Evolutionary conservation across 2,329 filamentous ascomycete genomes (phyloP), one percentile per base, ranked within the genome.

Genomic region (Diaporthe sp.): DNA sequence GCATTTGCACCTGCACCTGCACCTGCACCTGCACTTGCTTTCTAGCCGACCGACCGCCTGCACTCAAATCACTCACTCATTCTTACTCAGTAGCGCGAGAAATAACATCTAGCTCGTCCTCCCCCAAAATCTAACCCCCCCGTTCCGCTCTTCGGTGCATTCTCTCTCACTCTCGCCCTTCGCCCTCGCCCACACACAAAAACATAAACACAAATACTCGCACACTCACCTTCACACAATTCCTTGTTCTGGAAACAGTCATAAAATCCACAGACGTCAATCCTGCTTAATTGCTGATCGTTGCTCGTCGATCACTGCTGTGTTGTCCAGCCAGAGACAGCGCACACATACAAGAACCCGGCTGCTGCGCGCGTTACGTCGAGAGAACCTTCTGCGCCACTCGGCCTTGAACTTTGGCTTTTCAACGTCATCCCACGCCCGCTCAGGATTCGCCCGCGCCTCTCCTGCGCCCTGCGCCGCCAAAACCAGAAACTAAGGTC

Each of bases 381-480:
- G 54, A 50, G 58, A 64, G 19, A 22, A 25, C 45, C 40, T 67
- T 54, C 69, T 72, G 60, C 69, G 58, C 69, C 57, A 72, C 58
- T 33, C 57, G 40, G 40, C 61, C 30, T 40, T 71, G 28, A n/a
- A 38, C 42, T 50, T 33, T 55, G 57, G 52, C 22, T 25, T 13
- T 60, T 72, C 33, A 75, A 75, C 73, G 73, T 75, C 73, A 75
- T 68, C 52, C 17, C 8, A 47, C 60, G 12, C 60, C 60, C 68
- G 40, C 66, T 58, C 35, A 74, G 73, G 73, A 72, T 75, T 61
- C 61, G 54, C 28, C 68, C 68, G 54, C 38, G 50, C 40, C 35
- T 54, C 40, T 61, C 57, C 58, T 47, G 58, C 47, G 73, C 60
- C 52, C 69, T 67, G 73, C 70, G 42, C 69, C 52, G 52, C 54